Evolutionary conservation across 257 asterid genomes (phyloP).

Genomic region (Nemophila menziesii): DNA sequence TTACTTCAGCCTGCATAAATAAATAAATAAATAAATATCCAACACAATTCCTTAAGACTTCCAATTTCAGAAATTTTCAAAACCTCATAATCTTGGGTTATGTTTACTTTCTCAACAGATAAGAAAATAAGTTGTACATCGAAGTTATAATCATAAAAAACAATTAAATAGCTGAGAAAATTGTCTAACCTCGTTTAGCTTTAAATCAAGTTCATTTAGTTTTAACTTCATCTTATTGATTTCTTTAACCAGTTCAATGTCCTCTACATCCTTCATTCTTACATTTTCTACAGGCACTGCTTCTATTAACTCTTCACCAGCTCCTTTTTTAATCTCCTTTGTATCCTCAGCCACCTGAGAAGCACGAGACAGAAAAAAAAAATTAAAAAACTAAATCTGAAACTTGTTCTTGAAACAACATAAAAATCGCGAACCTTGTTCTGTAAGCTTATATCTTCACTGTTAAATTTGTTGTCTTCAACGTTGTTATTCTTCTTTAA

Average conservation of each 20-base stretch:
- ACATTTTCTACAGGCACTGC: conserved; percentile 7
- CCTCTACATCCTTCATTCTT: conserved; percentile 11
- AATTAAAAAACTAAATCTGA: not conserved
- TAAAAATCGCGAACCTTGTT: conserved; percentile 11
- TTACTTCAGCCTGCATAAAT: conserved; percentile 42
- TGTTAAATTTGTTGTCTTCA: not conserved
- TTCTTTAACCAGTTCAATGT: conserved; percentile 18
- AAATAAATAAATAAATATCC: not conserved
- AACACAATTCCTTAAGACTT: too few species aligned
- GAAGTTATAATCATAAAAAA: not conserved
- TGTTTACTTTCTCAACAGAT: not conserved
- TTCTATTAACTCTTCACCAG: conserved; percentile 5
- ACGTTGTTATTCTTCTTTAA: not conserved
- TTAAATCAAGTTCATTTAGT: conserved; percentile 21
- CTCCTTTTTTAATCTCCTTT: conserved; percentile 13
- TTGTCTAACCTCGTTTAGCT: conserved; percentile 27
- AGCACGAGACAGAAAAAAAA: conserved; percentile 4
- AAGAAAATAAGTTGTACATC: not conserved
- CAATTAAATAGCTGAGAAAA: conserved; percentile 1
- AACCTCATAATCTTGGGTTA: not conserved
- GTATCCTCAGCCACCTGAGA: conserved; percentile 16
- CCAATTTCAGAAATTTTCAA: not conserved
- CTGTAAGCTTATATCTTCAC: conserved; percentile 4
- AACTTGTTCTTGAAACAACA: not conserved
- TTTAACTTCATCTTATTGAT: conserved; percentile 19